Percentiles rank a stretch among this genome's conserved stretches.
Evolutionary conservation across 1,284 basidiomycete species (phyloP).

Genomic region (Cryptococcus depauperatus): DNA sequence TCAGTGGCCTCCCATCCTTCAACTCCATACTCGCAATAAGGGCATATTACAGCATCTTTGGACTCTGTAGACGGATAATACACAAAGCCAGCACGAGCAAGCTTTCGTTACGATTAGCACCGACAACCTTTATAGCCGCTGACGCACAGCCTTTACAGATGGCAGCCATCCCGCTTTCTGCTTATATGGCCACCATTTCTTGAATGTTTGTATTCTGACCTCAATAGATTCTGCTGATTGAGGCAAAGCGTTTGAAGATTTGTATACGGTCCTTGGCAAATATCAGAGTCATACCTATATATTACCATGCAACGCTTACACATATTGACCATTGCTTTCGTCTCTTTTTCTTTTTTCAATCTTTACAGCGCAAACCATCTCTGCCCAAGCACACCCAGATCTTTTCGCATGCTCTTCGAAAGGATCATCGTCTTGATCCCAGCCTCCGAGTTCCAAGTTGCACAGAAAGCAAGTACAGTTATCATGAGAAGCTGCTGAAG

Average conservation of each 20-base stretch:
- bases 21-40: conserved; percentile 65
- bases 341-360: conserved; percentile 26
- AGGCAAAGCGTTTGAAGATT: conserved; percentile 56
- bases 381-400: conserved; percentile 68
- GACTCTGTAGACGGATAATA: conserved; percentile 59
- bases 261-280: conserved; percentile 51
- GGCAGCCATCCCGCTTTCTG: conserved; percentile 57
- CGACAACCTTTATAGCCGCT: not conserved
- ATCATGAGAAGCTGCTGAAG: conserved; percentile 17
- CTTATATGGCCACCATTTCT: conserved; percentile 65
- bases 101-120: conserved; percentile 47
- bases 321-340: conserved; percentile 7
- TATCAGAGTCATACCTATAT: not conserved
- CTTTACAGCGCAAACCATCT: conserved; percentile 58
- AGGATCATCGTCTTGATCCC: conserved; percentile 72
- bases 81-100: conserved; percentile 74
- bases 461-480: conserved; percentile 61
- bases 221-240: conserved; percentile 59
- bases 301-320: conserved; percentile 2
- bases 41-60: conserved; percentile 62
- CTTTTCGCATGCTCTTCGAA: conserved; percentile 60
- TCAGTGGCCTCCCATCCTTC: conserved; percentile 73
- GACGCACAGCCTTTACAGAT: conserved; percentile 56
- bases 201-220: conserved; percentile 61
- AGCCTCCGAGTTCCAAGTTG: conserved; percentile 63